Evolutionary conservation across 768 basidiomycete species (phyloP), one percentile per base, ranked within the genome.

Genomic region (Zangia roseola): DNA sequence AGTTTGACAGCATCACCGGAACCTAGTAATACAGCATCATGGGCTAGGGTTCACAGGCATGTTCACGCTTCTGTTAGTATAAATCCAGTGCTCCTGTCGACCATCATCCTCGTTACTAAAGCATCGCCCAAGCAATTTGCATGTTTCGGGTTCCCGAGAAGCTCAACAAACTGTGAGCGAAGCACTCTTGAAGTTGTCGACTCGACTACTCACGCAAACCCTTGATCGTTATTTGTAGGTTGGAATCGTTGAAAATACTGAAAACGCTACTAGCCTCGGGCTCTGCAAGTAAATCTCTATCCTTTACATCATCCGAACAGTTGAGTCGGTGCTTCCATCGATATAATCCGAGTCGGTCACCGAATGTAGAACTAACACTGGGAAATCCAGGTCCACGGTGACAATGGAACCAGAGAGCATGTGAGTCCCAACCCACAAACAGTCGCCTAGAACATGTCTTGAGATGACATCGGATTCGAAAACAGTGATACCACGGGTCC

Each of bases 301-400:
- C 39, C 14, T 31, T 20, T 20, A 14, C 30, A 8, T 5, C 35
- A 21, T 57, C 42, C 6, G 40, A 50, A 6, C 45, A 57, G 54
- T 58, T 54, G 57, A 55, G 57, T 54, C 4, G 5, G n/a, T 10
- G 3, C 4, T 46, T 10, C 5, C 6, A 37, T 19, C 25, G n/a
- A n/a, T n/a, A n/a, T 28, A 17, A 9, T 10, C 2, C 30, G 30
- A 31, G 30, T 31, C 30, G n/a, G 30, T 31, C 13, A 14, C 4
- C 7, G 7, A 31, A 14, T 28, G 28, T 10, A 10, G 14, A 24
- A 23, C 40, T 17, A 5, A 43, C 19, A 9, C 43, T 50, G 34
- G 59, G n/a, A 47, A 13, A 16, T 20, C 28, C 7, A 55, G 57
- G 59, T 43, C 53, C 13, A 38, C 30, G 30, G 30, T 23, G 41